Conservation (phyloP, 2,329 filamentous ascomycete species). For the Colletotrichum shisoi region DNA sequence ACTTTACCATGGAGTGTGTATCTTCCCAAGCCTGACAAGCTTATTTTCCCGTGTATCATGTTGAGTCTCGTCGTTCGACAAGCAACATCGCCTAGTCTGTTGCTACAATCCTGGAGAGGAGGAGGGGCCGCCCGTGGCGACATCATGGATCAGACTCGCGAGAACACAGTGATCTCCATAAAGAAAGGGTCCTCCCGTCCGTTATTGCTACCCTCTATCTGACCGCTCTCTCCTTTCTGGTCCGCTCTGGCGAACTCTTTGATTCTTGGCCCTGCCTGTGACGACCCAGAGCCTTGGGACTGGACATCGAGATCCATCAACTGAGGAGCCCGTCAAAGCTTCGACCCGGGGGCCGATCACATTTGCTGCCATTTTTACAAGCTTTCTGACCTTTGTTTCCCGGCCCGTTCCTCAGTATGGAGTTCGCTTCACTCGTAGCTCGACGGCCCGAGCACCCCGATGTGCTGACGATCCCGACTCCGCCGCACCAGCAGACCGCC, state of each 20-base stretch:
- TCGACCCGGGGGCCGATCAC: conserved; percentile 18
- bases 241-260: conserved; percentile 9
- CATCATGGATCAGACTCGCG: too few relatives aligned
- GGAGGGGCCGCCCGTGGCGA: too few relatives aligned
- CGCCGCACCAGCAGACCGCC: conserved; percentile 14
- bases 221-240: conserved; percentile 19
- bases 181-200: not conserved
- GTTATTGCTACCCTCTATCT: conserved; percentile 3
- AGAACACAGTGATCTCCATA: too few relatives aligned
- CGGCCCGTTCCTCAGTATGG: conserved; percentile 6
- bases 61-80: too few relatives aligned
- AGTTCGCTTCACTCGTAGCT: conserved; percentile 20
- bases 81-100: too few relatives aligned
- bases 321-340: conserved; percentile 17
- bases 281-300: conserved; percentile 23
- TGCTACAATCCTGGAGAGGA: too few relatives aligned
- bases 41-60: too few relatives aligned
- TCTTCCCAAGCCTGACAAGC: too few relatives aligned
- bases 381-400: not conserved
- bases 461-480: too few relatives aligned
- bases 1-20: too few relatives aligned
- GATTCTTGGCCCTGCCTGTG: conserved; percentile 23
- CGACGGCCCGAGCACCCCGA: too few relatives aligned
- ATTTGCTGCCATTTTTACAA: not conserved
- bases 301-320: conserved; percentile 12